Evolutionary conservation across 805 yeast genomes (phyloP).

Genomic region (Saccharomycodes ludwigii): DNA sequence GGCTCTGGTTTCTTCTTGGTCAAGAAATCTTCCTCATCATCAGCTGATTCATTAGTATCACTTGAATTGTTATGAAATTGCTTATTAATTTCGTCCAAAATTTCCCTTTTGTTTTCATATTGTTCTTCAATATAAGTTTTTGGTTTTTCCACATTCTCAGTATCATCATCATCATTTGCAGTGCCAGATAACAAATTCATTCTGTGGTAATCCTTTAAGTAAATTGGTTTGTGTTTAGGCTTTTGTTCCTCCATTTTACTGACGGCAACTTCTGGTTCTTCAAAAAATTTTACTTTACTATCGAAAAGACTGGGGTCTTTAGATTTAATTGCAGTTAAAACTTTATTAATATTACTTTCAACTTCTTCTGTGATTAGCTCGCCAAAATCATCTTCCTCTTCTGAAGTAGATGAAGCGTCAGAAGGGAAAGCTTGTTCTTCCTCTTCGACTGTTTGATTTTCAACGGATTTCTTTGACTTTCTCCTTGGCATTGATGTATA

Average conservation of each 20-base stretch:
- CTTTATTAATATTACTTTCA: slow-evolving; percentile 65
- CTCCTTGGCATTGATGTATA: too few relatives aligned
- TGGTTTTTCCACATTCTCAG: slow-evolving; percentile 29
- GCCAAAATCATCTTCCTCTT: slow-evolving; percentile 87
- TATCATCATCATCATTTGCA: slow-evolving; percentile 41
- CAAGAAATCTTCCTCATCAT: slow-evolving; percentile 35
- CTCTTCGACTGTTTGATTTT: slow-evolving; percentile 8
- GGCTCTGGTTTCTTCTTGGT: slow-evolving; percentile 39
- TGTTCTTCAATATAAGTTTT: slow-evolving; percentile 69
- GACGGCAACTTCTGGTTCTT: slow-evolving; percentile 41
- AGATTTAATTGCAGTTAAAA: slow-evolving; percentile 53
- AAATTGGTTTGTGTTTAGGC: slow-evolving; percentile 63
- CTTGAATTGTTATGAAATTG: slow-evolving; percentile 43
- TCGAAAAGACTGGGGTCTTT: slow-evolving; percentile 58
- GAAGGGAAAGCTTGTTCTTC: slow-evolving; percentile 28
- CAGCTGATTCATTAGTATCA: slow-evolving; percentile 32
- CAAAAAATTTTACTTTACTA: slow-evolving; percentile 61
- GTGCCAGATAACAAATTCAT: slow-evolving; percentile 63
- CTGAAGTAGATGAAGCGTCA: slow-evolving; percentile 25
- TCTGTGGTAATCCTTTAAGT: slow-evolving; percentile 87
- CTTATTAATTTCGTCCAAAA: slow-evolving; percentile 66
- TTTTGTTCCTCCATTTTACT: slow-evolving; percentile 18
- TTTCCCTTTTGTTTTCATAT: slow-evolving; percentile 56
- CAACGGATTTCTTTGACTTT: background rate
- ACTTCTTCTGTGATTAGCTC: slow-evolving; percentile 78